A percentile compares a stretch with the other conserved stretches of the same genome.
Conservation (phyloP, 805 yeast genomes). For the Zygosaccharomyces kombuchaensis region DNA sequence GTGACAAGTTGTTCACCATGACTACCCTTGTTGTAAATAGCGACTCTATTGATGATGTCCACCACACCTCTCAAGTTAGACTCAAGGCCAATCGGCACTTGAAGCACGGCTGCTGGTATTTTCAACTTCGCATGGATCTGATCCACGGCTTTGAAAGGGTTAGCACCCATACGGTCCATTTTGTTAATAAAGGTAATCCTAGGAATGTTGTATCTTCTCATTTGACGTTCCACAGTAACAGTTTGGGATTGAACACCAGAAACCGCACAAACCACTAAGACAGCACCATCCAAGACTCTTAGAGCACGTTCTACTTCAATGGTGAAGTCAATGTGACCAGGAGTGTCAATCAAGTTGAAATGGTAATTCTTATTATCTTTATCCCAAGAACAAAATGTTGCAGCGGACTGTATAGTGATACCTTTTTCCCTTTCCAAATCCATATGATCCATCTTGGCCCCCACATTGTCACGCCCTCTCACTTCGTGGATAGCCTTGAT, state of each 20-base stretch:
- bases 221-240: conserved; percentile 97
- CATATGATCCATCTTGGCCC: conserved; percentile 99
- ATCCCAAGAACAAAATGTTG: conserved; percentile 96
- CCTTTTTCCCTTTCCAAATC: conserved; percentile 98
- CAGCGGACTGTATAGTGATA: conserved; percentile 97
- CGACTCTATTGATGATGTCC: conserved; percentile 82
- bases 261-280: conserved; percentile 96
- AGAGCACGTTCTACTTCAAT: conserved; percentile 98
- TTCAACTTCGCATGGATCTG: conserved; percentile 83
- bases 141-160: conserved; percentile 92
- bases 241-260: conserved; percentile 98
- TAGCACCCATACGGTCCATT: conserved; percentile 99
- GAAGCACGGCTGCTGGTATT: conserved; percentile 95
- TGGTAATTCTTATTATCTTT: conserved; percentile 66
- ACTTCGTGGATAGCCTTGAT: conserved; percentile 96
- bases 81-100: conserved; percentile 96
- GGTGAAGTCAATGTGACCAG: conserved; percentile 98
- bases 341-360: conserved; percentile 95
- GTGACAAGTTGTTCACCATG: conserved; percentile 81
- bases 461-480: conserved; percentile 94
- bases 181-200: conserved; percentile 93
- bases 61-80: conserved; percentile 81
- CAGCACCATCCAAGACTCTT: conserved; percentile 97
- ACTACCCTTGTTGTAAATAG: conserved; percentile 81
- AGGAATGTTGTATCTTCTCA: conserved; percentile 97